Evolutionary conservation across 1,139 yeast genomes (phyloP).

Genomic region (Zhuliangozyma parablackwelliae): DNA sequence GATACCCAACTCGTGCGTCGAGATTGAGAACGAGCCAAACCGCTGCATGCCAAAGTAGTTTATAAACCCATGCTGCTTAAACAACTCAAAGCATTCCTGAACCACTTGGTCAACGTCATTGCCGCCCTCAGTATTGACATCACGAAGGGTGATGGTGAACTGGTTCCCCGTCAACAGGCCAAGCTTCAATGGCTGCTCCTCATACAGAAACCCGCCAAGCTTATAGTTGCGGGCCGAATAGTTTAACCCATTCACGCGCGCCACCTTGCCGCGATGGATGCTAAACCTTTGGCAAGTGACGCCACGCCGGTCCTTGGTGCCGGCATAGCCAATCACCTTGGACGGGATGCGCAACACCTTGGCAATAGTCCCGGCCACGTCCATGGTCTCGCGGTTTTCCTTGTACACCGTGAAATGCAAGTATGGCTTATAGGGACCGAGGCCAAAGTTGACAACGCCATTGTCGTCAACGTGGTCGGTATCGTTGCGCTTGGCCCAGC

Average conservation of each 20-base stretch:
- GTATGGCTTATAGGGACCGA: conserved; percentile 66
- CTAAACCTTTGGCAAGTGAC: conserved; percentile 86
- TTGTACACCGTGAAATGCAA: conserved; percentile 81
- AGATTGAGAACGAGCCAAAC: conserved; percentile 90
- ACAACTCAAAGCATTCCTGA: conserved; percentile 49
- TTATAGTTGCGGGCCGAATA: conserved; percentile 63
- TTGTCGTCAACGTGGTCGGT: conserved; percentile 48
- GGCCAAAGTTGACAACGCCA: conserved; percentile 49
- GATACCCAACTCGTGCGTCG: conserved; percentile 84
- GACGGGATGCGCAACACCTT: conserved; percentile 71
- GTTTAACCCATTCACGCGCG: conserved; percentile 72
- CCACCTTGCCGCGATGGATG: conserved; percentile 67
- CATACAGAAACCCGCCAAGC: conserved; percentile 74
- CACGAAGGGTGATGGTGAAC: conserved; percentile 78
- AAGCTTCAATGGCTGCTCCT: conserved; percentile 56
- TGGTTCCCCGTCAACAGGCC: conserved; percentile 90
- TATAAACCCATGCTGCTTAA: conserved; percentile 71
- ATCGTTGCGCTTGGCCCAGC: conserved; percentile 16
- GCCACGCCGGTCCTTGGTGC: conserved; percentile 95
- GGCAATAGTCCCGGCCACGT: conserved; percentile 72
- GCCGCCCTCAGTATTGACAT: conserved; percentile 35
- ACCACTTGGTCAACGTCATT: conserved; percentile 39
- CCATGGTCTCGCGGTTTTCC: conserved; percentile 97
- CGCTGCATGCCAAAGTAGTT: conserved; percentile 97
- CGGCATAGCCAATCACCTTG: conserved; percentile 74